Base-by-base conservation (phyloP, 441 rosid genomes). In the Capsella rubella region DNA sequence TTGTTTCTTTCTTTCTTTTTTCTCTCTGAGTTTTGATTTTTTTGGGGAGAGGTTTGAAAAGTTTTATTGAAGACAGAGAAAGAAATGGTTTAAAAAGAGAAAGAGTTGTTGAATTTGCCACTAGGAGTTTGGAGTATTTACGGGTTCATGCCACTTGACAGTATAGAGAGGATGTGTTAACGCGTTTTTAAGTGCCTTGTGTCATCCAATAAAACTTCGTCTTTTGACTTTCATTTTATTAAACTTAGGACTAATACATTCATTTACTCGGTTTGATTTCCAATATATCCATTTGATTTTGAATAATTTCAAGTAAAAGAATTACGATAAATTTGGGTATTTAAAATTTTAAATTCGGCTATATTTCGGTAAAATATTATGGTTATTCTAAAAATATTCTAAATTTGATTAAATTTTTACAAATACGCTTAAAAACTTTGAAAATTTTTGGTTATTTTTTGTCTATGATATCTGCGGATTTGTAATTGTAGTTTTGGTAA, bases 71-170 rank as follows among this genome's bases (percentile, higher is more conserved):
- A 34, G 3, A 27, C 3, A 56, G 63, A 59, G 73, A 47, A 55
- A 49, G 52, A 4, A 68, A 42, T 54, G 59, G 65, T 14, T 51
- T 67, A 58, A 81, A 21, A 84, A 80, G 50, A 35, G 71, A 35
- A n/a, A 14, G 47, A 4, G 4, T 3, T 1, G 5, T 56, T 3
- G 31, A 18, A 78, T 73, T 73, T 64, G 83, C 83, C 87, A 74
- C 68, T 79, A 65, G 42, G 10, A 18, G 27, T 0, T 8, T 11
- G 0, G 2, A 0, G 2, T 70, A 79, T 74, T 80, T 79, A 61
- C 85, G 81, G 16, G 6, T 27, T 47, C 18, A 16, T 74, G 84
- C 89, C 89, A 79, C 89, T 79, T 15, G 31, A 65, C 75, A 53
- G 2, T 53, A 28, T 18, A 14, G 7, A 14, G 7, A 34, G 3